Percentiles rank a stretch among this genome's conserved stretches.
These are phyloP conservation scores for Acanthamoeba culbertsoni DNA, from an alignment of 208 protist genomes.

Conservation along the genomic window DNA sequence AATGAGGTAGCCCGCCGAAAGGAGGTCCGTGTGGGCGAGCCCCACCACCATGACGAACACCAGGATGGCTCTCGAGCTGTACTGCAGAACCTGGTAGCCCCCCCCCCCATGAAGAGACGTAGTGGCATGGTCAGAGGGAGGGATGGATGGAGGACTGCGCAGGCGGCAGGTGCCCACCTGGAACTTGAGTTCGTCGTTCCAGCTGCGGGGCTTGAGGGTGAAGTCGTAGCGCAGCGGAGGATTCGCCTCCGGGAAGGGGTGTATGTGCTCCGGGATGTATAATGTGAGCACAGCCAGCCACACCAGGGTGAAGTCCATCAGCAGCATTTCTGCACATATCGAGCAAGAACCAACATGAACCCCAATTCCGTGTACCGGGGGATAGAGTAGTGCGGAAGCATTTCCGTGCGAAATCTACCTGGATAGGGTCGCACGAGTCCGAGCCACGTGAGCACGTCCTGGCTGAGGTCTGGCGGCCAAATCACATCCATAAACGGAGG, in stretches of 20 bases:
- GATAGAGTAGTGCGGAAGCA: not conserved
- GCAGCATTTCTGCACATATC: not conserved
- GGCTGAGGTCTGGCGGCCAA: not conserved
- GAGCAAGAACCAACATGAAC: not conserved
- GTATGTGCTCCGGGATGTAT: not conserved
- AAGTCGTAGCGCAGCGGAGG: constrained; percentile 35
- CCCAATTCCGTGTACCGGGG: not conserved
- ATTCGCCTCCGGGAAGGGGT: not conserved
- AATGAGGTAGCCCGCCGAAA: constrained; percentile 31
- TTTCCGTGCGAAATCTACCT: not conserved
- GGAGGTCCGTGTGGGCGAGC: not conserved
- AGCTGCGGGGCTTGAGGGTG: constrained; percentile 30
- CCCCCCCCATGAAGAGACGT: too few relatives aligned
- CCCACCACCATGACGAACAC: constrained; percentile 45
- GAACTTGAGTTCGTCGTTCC: constrained; percentile 55
- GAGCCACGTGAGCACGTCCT: not conserved
- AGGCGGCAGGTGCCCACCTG: not conserved
- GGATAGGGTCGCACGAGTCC: not conserved
- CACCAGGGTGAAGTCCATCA: not conserved
- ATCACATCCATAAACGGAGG: constrained; percentile 1
- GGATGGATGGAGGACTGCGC: not conserved
- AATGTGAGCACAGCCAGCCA: not conserved
- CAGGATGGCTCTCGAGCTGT: not conserved
- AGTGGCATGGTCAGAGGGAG: not conserved
- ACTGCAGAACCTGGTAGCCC: constrained; percentile 16